Conservation (phyloP, 495 filamentous ascomycete species). For the Delitschia confertaspora region DNA sequence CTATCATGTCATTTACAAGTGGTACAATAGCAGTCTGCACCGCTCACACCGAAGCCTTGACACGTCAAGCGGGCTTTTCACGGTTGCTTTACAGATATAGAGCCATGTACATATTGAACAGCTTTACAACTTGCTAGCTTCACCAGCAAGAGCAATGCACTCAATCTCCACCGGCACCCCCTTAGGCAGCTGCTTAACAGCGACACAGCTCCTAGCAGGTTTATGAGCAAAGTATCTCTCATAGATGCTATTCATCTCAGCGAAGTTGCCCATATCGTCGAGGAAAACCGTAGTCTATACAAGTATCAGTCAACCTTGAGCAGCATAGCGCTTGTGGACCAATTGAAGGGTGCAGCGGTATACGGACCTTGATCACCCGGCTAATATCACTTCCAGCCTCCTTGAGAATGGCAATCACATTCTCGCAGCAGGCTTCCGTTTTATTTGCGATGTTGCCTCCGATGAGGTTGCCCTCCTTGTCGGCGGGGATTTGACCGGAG, state of each 20-base stretch:
- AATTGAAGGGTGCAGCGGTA: background rate
- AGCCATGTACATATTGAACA: too few relatives aligned
- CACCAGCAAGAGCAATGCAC: constrained; percentile 56
- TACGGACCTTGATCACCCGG: constrained; percentile 66
- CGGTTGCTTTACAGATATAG: too few relatives aligned
- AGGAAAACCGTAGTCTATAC: constrained; percentile 54
- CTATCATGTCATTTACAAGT: too few relatives aligned
- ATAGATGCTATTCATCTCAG: constrained; percentile 80
- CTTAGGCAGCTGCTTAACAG: constrained; percentile 83
- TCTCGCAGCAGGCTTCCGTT: constrained; percentile 65
- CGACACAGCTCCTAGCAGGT: constrained; percentile 88
- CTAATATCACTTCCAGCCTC: constrained; percentile 67
- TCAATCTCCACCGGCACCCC: constrained; percentile 89
- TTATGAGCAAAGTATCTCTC: constrained; percentile 80
- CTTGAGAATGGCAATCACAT: constrained; percentile 66
- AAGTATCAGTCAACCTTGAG: background rate
- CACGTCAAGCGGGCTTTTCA: too few relatives aligned
- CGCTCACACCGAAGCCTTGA: too few relatives aligned
- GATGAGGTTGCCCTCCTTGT: constrained; percentile 63
- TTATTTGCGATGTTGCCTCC: constrained; percentile 67
- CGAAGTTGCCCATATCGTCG: constrained; percentile 77
- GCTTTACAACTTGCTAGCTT: constrained; percentile 5
- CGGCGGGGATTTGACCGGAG: constrained; percentile 86
- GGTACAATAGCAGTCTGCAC: too few relatives aligned
- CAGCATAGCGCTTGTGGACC: background rate